Conservation (phyloP, 371 early-diverging fungal genomes). For the Rhizopus stolonifer region DNA sequence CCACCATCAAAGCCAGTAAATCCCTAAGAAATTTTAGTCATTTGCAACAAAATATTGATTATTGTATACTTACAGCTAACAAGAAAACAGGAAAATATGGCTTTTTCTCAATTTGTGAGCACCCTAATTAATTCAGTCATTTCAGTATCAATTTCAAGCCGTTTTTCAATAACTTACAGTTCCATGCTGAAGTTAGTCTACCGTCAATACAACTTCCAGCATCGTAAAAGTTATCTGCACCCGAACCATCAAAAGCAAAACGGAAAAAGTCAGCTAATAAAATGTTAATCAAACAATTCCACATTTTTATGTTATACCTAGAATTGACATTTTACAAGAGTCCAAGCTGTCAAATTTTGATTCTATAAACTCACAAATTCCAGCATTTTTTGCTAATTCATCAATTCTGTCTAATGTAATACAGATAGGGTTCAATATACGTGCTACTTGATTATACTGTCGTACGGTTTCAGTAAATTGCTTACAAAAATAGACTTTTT, state of each 20-base stretch:
- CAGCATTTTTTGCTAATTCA: slow-evolving; percentile 50
- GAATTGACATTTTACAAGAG: slow-evolving; percentile 68
- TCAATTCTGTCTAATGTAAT: slow-evolving; percentile 75
- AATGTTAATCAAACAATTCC: too few species aligned
- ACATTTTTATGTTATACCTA: slow-evolving; percentile 38
- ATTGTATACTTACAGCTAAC: slow-evolving; percentile 54
- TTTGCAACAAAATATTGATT: background rate
- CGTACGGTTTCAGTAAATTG: background rate
- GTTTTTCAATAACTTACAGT: slow-evolving; percentile 71
- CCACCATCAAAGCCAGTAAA: slow-evolving; percentile 84
- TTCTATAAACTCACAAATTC: slow-evolving; percentile 66
- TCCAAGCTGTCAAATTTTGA: slow-evolving; percentile 67
- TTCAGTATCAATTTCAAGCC: too few species aligned
- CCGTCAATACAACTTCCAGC: slow-evolving; percentile 97
- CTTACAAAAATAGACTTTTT: background rate
- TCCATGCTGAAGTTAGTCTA: slow-evolving; percentile 92
- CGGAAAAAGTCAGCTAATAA: slow-evolving; percentile 85
- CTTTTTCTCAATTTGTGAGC: slow-evolving; percentile 93
- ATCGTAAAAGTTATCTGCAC: slow-evolving; percentile 92
- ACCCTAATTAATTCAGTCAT: too few species aligned
- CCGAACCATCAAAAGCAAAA: slow-evolving; percentile 94
- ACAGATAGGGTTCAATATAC: slow-evolving; percentile 89
- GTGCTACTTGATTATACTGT: slow-evolving; percentile 93
- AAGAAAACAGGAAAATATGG: slow-evolving; percentile 88
- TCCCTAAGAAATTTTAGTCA: slow-evolving; percentile 39